phyloP scores from a whole-genome alignment of 331 rosid genomes.

The Cydonia oblonga region DNA sequence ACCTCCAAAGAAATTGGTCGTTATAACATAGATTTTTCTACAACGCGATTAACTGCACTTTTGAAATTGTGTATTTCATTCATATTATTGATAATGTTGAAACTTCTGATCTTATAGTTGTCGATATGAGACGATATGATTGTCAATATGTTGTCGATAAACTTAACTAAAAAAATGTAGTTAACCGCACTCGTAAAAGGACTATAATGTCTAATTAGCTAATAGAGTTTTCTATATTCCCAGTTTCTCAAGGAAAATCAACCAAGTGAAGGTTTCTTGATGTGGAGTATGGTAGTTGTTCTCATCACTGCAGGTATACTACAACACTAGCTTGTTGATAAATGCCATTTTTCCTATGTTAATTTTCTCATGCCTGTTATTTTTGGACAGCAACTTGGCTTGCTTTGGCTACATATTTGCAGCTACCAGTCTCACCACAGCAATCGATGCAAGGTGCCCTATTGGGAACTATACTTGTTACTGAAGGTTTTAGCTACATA shows the following conservation, averaged over 20 bases:
- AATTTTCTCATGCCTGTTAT: not conserved
- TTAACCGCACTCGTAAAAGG: not conserved
- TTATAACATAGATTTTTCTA: no score
- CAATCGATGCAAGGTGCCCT: slow-evolving; percentile 24
- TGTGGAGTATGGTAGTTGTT: slow-evolving; percentile 22
- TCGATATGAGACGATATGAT: no score
- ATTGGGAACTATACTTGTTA: slow-evolving; percentile 14
- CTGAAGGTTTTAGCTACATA: slow-evolving; percentile 19
- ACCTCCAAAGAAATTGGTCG: not conserved
- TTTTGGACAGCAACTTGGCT: slow-evolving; percentile 19
- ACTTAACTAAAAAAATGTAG: not conserved
- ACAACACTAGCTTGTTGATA: no score
- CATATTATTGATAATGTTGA: not conserved
- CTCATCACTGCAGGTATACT: slow-evolving; percentile 16
- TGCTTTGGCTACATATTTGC: slow-evolving; percentile 9
- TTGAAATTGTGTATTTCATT: no score
- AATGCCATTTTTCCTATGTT: not conserved
- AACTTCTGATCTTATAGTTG: not conserved
- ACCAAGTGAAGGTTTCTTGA: slow-evolving; percentile 15
- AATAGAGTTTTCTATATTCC: not conserved
- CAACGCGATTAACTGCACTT: not conserved
- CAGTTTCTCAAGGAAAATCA: slow-evolving; percentile 21
- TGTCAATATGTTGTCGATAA: not conserved
- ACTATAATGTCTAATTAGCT: not conserved
- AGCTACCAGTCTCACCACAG: slow-evolving; percentile 15